Conservation (phyloP, 495 filamentous ascomycete genomes). For the Penicillium egyptiacum region DNA sequence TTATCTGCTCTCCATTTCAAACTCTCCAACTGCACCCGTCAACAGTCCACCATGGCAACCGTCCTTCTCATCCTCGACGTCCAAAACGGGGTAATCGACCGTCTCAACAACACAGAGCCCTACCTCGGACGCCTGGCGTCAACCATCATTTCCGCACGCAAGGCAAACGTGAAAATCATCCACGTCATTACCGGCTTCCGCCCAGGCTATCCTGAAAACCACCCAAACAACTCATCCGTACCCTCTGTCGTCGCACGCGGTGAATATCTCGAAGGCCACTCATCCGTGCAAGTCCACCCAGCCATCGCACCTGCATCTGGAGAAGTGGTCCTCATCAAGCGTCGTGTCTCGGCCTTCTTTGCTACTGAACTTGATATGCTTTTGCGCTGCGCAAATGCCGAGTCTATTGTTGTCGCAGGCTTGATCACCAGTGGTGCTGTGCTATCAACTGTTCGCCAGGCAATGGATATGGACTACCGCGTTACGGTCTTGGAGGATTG, state of each 20-base stretch:
- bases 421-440: conserved; percentile 41
- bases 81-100: conserved; percentile 32
- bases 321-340: conserved; percentile 38
- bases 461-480: conserved; percentile 37
- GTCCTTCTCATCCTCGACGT: conserved; percentile 41
- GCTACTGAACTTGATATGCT: conserved; percentile 39
- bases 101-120: conserved; percentile 13
- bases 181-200: conserved; percentile 39
- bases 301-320: conserved; percentile 20
- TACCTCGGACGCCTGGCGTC: conserved; percentile 31
- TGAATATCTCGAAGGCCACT: conserved; percentile 26
- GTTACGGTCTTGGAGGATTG: conserved; percentile 39
- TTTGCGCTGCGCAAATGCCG: conserved; percentile 30
- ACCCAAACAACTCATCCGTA: conserved; percentile 26
- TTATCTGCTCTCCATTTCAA: background rate
- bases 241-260: conserved; percentile 16
- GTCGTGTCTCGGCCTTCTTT: conserved; percentile 38
- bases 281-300: conserved; percentile 24
- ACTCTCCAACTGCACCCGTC: background rate
- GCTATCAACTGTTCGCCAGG: conserved; percentile 42
- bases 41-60: conserved; percentile 23
- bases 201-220: conserved; percentile 32
- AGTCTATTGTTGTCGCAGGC: conserved; percentile 35
- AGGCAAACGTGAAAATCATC: conserved; percentile 28
- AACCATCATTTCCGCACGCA: conserved; percentile 29